Evolutionary conservation across 345 rosid genomes (phyloP), one percentile per base, ranked within the genome.

Genomic region (Kandelia obovata): DNA sequence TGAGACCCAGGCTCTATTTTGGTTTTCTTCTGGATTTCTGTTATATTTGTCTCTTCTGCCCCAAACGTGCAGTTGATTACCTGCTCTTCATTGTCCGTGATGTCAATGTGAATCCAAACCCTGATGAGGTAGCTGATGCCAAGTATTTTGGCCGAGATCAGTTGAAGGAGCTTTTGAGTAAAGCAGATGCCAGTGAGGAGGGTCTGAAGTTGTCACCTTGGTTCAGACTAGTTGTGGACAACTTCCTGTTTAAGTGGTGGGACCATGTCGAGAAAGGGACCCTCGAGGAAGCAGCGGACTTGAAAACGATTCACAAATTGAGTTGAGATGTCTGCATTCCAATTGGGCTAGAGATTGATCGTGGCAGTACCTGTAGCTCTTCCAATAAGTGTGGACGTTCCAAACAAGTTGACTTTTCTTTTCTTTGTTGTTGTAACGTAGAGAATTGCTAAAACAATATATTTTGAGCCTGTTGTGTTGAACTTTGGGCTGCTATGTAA

Each of bases 221-320:
- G 99, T 95, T 92, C 83, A 87, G 96, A 77, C 83, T 95, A 19
- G 89, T 92, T 0, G 96, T 90, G 23, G 97, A 95, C 67, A 87
- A 95, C 75, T 95, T 92, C 89, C 80, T 95, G 84, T 87, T 90
- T 77, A 86, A 86, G 61, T 92, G 96, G 98, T 95, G 99, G 99
- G 96, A 95, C 55, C 89, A 85, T 70, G 88, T 84, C 0, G 89
- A 92, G 79, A 83, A 84, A 62, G 93, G 96, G 65, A 89, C 84
- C 21, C 85, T 95, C 55, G 61, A 69, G 71, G 88, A 88, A 68
- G 93, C 64, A 31, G 80, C 53, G 26, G 97, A 89, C 84, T 88
- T 90, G 96, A 76, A 87, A 82, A 83, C 84, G 64, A 88, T 92
- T 71, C 97, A 95, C 87, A 87, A 82, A 79, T 78, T 89, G 74